Percentiles rank a stretch among this genome's conserved stretches.
These are phyloP conservation scores for Pisolithus thermaeus DNA, from an alignment of 1,284 basidiomycete genomes.

Conservation along the genomic window DNA sequence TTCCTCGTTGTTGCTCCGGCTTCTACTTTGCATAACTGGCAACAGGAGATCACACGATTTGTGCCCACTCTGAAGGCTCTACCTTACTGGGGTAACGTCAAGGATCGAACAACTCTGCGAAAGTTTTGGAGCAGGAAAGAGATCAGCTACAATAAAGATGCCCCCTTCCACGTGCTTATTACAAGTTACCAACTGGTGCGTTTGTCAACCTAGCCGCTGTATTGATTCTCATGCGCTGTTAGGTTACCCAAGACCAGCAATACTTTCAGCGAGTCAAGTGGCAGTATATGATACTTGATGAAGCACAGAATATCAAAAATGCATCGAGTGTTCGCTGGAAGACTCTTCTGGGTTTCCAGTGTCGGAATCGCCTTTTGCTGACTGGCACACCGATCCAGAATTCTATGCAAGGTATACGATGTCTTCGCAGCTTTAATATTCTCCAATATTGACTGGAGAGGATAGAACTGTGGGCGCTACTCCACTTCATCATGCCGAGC, in stretches of 20 bases:
- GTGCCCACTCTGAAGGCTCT: conserved; percentile 92
- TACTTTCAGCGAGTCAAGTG: conserved; percentile 98
- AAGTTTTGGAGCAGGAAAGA: conserved; percentile 99
- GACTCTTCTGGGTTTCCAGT: conserved; percentile 92
- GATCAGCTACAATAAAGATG: conserved; percentile 91
- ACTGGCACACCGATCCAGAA: conserved; percentile 99
- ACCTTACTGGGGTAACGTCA: conserved; percentile 98
- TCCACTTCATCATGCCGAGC: conserved; percentile 99
- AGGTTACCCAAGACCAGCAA: conserved; percentile 96
- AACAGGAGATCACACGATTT: conserved; percentile 96
- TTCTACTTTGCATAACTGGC: conserved; percentile 99
- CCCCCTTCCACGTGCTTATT: conserved; percentile 95
- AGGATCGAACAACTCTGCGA: conserved; percentile 90
- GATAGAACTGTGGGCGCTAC: conserved; percentile 95
- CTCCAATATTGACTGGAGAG: conserved; percentile 9
- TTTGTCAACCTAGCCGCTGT: conserved; percentile 7
- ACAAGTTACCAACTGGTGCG: conserved; percentile 94
- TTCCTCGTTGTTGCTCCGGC: conserved; percentile 99
- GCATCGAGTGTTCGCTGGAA: conserved; percentile 98
- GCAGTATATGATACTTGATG: conserved; percentile 99
- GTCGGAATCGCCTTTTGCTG: conserved; percentile 90
- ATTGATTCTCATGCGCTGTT: conserved; percentile 5
- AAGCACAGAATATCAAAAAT: conserved; percentile 99
- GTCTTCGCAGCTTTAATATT: neutral
- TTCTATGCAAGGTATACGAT: conserved; percentile 88